Evolutionary conservation across 768 basidiomycete genomes (phyloP).

Genomic region (Heimioporus sp.): DNA sequence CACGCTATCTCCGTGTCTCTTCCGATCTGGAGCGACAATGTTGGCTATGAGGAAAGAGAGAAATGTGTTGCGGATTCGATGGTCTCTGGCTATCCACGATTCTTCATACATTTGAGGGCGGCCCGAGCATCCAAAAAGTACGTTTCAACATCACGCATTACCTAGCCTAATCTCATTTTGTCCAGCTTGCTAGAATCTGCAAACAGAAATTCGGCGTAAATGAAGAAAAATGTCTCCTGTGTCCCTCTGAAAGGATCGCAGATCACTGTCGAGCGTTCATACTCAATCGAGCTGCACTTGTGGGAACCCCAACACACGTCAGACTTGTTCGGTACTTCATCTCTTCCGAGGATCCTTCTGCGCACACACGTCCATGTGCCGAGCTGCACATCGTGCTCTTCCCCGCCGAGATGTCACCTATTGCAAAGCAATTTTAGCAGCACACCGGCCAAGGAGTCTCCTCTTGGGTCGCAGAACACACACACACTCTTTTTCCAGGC

Average conservation of each 20-base stretch:
- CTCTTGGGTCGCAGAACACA: slow-evolving; percentile 83
- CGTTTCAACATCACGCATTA: slow-evolving; percentile 17
- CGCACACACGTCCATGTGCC: slow-evolving; percentile 33
- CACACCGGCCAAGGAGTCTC: slow-evolving; percentile 90
- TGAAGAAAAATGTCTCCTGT: slow-evolving; percentile 76
- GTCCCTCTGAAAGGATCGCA: slow-evolving; percentile 70
- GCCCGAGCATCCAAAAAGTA: slow-evolving; percentile 85
- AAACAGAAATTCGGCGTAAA: slow-evolving; percentile 72
- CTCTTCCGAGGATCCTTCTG: slow-evolving; percentile 51
- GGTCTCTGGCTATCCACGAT: slow-evolving; percentile 91
- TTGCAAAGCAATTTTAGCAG: slow-evolving; percentile 95
- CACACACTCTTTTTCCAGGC: slow-evolving; percentile 62
- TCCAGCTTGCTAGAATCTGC: slow-evolving; percentile 75
- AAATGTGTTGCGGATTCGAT: slow-evolving; percentile 74
- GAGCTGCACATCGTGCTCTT: slow-evolving; percentile 86
- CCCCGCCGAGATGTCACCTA: slow-evolving; percentile 51
- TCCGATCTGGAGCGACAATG: slow-evolving; percentile 88
- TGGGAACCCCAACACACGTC: slow-evolving; percentile 44
- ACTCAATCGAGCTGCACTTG: slow-evolving; percentile 43
- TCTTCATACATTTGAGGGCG: slow-evolving; percentile 89
- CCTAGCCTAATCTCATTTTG: neutral
- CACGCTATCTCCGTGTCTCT: slow-evolving; percentile 96
- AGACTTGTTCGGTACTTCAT: slow-evolving; percentile 72
- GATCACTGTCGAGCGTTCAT: slow-evolving; percentile 77
- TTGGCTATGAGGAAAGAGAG: slow-evolving; percentile 90